Conservation (phyloP, 2,329 filamentous ascomycete species). For the Scortechinia acanthostroma region DNA sequence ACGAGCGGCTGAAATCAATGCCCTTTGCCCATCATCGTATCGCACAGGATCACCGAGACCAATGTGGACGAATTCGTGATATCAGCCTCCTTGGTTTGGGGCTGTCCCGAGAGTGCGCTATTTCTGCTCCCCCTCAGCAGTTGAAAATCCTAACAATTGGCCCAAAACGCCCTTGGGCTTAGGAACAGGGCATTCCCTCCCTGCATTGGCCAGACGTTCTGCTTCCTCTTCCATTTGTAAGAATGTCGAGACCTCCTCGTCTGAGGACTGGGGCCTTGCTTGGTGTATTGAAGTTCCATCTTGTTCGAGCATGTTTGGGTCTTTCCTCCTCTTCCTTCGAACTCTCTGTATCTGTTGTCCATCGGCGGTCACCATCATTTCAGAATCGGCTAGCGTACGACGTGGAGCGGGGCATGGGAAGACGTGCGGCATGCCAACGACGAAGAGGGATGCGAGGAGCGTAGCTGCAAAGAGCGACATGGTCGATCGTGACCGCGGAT, state of each 20-base stretch:
- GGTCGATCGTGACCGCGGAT: conserved; percentile 88
- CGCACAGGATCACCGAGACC: too few relatives aligned
- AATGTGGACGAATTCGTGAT: too few relatives aligned
- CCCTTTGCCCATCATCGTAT: too few relatives aligned
- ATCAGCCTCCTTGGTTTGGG: too few relatives aligned
- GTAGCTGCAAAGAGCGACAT: conserved; percentile 93
- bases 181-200: conserved; percentile 82
- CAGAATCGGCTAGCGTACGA: conserved; percentile 68
- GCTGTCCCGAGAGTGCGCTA: too few relatives aligned
- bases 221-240: conserved; percentile 29
- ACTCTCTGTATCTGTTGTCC: neutral
- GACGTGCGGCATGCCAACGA: conserved; percentile 82
- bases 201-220: conserved; percentile 30
- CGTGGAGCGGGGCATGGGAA: conserved; percentile 80
- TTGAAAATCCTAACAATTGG: conserved; percentile 66
- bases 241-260: conserved; percentile 36
- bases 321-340: neutral
- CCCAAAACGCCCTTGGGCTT: conserved; percentile 78
- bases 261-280: conserved; percentile 9
- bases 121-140: neutral
- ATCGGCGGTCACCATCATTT: conserved; percentile 13
- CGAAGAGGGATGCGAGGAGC: conserved; percentile 79
- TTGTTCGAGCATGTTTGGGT: neutral
- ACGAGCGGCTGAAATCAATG: too few relatives aligned
- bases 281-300: neutral